A percentile compares a stretch with the other conserved stretches of the same genome.
Evolutionary conservation across 2,329 filamentous ascomycete species (phyloP).

Genomic region (Hypomyces perniciosus): DNA sequence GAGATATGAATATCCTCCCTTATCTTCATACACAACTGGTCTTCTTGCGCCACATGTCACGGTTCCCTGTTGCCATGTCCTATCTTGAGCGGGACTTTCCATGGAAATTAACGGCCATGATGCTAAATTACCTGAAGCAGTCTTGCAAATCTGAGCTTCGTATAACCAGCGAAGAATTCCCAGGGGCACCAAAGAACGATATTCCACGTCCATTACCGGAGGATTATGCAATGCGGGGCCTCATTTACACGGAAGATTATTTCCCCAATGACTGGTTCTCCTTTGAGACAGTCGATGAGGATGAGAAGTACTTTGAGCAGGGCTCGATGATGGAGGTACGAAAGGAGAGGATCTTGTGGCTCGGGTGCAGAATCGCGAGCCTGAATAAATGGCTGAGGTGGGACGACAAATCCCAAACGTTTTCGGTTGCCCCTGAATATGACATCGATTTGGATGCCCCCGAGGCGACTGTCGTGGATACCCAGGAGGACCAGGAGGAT

Average conservation of each 20-base stretch:
- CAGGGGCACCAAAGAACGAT: conserved; percentile 36
- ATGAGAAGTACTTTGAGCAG: conserved; percentile 59
- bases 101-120: conserved; percentile 41
- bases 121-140: conserved; percentile 32
- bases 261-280: conserved; percentile 55
- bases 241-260: conserved; percentile 54
- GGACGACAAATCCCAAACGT: conserved; percentile 30
- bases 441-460: conserved; percentile 27
- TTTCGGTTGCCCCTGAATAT: conserved; percentile 33
- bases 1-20: conserved; percentile 54
- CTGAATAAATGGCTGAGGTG: conserved; percentile 41
- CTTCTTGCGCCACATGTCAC: conserved; percentile 47
- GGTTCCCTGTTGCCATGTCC: conserved; percentile 35
- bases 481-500: background rate
- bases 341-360: conserved; percentile 53
- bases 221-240: conserved; percentile 60
- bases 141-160: conserved; percentile 24
- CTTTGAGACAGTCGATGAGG: conserved; percentile 56
- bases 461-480: background rate
- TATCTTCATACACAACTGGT: conserved; percentile 58
- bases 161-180: conserved; percentile 42
- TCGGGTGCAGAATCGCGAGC: conserved; percentile 44
- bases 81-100: conserved; percentile 42
- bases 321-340: conserved; percentile 53
- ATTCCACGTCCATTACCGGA: conserved; percentile 56